Evolutionary conservation across 345 rosid species (phyloP).

Genomic region (Pistacia integerrima): DNA sequence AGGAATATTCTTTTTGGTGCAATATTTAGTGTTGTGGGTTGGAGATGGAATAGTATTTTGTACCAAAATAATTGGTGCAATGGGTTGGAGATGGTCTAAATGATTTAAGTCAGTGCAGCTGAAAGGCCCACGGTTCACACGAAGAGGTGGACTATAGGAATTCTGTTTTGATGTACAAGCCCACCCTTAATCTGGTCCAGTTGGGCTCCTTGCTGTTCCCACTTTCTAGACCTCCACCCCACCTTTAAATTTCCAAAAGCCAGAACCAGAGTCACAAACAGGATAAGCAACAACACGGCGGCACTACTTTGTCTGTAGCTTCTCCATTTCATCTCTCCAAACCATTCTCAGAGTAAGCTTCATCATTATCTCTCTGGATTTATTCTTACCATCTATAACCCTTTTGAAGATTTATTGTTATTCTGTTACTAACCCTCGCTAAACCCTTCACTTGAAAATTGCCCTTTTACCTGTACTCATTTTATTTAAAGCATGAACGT

Average conservation of each 20-base stretch:
- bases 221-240: neutral
- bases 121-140: neutral
- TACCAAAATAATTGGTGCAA: no score
- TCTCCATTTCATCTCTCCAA: slow-evolving; percentile 1
- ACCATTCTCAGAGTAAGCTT: slow-evolving; percentile 16
- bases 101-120: neutral
- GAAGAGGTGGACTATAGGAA: neutral
- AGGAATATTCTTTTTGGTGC: no score
- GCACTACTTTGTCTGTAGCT: neutral
- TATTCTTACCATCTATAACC: neutral
- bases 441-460: neutral
- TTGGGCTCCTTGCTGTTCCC: neutral
- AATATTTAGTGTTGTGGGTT: no score
- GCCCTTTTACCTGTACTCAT: neutral
- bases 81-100: no score
- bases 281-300: slow-evolving; percentile 38
- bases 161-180: neutral
- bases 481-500: neutral
- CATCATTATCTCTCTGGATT: neutral
- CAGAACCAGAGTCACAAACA: slow-evolving; percentile 9
- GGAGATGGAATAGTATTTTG: no score
- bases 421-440: slow-evolving; percentile 10
- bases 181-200: neutral
- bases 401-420: neutral
- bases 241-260: neutral